These are phyloP conservation scores for Suhomyces chickasaworum DNA, from an alignment of 1,139 yeast species.

Conservation along the genomic window DNA sequence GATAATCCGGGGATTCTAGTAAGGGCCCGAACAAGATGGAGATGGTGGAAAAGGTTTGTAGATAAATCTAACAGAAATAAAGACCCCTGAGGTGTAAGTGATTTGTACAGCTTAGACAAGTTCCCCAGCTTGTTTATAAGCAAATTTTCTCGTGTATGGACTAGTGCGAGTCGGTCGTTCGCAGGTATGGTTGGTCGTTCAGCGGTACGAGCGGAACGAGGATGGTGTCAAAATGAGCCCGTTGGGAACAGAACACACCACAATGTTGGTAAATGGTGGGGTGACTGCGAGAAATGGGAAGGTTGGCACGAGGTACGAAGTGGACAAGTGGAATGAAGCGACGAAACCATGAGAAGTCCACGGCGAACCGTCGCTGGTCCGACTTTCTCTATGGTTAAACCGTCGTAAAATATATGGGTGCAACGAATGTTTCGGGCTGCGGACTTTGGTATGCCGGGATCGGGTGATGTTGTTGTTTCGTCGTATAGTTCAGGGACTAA, in stretches of 20 bases:
- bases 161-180: conserved; percentile 9
- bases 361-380: background rate
- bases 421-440: background rate
- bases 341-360: background rate
- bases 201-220: conserved; percentile 16
- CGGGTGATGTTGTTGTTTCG: background rate
- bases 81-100: background rate
- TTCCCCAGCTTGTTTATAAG: conserved; percentile 8
- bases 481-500: background rate
- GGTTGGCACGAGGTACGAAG: background rate
- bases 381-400: too few species aligned
- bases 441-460: background rate
- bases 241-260: conserved; percentile 9
- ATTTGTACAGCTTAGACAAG: background rate
- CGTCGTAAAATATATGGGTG: too few species aligned
- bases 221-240: conserved; percentile 5
- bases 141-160: conserved; percentile 8
- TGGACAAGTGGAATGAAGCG: background rate
- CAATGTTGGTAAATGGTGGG: background rate
- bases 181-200: too few species aligned
- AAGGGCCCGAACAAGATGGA: too few species aligned
- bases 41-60: background rate
- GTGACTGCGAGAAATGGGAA: background rate
- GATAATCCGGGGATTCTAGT: too few species aligned
- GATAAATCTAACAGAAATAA: background rate